Evolutionary conservation across 179 eudicot species (phyloP), one percentile per base, ranked within the genome.

Genomic region (Sideroxylon spinosum): DNA sequence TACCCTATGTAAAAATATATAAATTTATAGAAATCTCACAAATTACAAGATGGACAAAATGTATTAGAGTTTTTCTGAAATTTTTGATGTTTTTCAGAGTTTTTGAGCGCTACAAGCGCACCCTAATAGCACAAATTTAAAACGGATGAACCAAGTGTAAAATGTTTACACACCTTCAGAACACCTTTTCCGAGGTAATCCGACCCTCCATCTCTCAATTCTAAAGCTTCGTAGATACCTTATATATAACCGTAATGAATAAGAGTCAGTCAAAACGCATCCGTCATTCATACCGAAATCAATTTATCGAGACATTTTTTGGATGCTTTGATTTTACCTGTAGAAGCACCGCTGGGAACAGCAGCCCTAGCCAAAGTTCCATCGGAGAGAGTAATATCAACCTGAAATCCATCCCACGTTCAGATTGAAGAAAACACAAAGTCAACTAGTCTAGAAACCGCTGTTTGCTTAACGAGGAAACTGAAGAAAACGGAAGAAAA

Each of bases 271-370:
- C 20, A 71, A 55, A 4, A 55, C 32, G 25, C 62, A 52, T 52
- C 61, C 61, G 25, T 25, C 3, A 13, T 0, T 23, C n/a, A 44
- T 0, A 48, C 0, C 2, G 4, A 13, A 48, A 60, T 46, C 32
- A 64, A 37, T 9, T 46, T 9, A 60, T 26, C 32, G 17, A 72
- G 1, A 72, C 48, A 10, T 71, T 49, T 46, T 55, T 16, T 14
- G 11, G 11, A 74, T 44, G 77, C 82, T 28, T 19, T 0, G 22
- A 57, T 1, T 22, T 83, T 76, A 90, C 94, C 94, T 48, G 94
- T 90, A 72, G 94, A 90, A 74, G 94, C 94, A 83, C 94, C 94
- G 78, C 94, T 90, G 49, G 94, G 94, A 79, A 90, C 94, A 70
- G 94, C 94, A 20, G 94, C 94, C 82, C 94, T 90, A 69, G 90